phyloP scores from a whole-genome alignment of 2,329 filamentous ascomycete genomes.

The Blastomyces parvus region DNA sequence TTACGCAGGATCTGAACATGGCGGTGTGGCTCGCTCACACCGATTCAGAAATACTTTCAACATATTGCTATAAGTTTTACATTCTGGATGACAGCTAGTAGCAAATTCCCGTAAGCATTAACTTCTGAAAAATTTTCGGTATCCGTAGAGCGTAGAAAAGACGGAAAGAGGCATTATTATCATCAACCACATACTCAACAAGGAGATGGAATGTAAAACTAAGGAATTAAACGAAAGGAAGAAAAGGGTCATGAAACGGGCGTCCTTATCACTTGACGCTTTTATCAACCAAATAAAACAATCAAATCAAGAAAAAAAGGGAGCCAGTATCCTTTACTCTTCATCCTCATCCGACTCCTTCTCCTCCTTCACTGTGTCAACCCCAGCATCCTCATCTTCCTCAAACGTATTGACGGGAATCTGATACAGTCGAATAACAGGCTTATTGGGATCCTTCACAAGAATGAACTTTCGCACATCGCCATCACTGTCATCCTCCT shows the following conservation, averaged over 20 bases:
- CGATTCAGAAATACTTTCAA: too few relatives aligned
- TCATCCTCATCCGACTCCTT: slow-evolving; percentile 49
- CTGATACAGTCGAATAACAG: slow-evolving; percentile 83
- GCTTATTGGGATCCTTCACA: slow-evolving; percentile 91
- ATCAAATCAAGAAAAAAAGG: slow-evolving; percentile 15
- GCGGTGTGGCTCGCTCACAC: too few relatives aligned
- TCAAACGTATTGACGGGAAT: slow-evolving; percentile 83
- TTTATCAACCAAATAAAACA: not conserved
- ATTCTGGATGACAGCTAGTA: too few relatives aligned
- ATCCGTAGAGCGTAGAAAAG: slow-evolving; percentile 14
- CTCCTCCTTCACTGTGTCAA: slow-evolving; percentile 45
- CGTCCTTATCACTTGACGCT: slow-evolving; percentile 9
- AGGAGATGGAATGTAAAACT: slow-evolving; percentile 9
- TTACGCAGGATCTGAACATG: not conserved
- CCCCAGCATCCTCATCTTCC: slow-evolving; percentile 63
- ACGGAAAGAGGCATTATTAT: slow-evolving; percentile 8
- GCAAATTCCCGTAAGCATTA: not conserved
- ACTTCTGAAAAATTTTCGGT: not conserved
- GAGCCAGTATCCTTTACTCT: slow-evolving; percentile 32
- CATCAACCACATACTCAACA: not conserved
- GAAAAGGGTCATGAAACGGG: not conserved
- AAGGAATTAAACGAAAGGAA: slow-evolving; percentile 1
- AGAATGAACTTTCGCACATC: slow-evolving; percentile 44
- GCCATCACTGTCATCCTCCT: slow-evolving; percentile 27
- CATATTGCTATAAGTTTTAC: too few relatives aligned